Base-by-base conservation (phyloP, 2,329 filamentous ascomycete species). In the Aspergillus quadricinctus region DNA sequence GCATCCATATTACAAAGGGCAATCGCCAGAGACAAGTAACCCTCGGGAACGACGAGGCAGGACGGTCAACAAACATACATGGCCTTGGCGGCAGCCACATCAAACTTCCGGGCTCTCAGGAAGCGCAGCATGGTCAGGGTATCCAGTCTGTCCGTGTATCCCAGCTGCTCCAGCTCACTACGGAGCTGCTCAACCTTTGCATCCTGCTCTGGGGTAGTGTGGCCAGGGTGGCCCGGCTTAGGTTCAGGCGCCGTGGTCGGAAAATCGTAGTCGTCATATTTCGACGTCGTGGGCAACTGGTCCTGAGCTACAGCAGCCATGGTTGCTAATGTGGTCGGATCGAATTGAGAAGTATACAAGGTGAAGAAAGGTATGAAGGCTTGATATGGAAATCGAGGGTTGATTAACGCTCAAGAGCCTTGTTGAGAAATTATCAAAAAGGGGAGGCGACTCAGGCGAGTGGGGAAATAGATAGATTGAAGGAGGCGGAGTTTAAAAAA, bases 191-290 rank as follows among this genome's bases (percentile, higher is more conserved):
- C 79, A 49, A 97, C 88, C 78, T 93, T 88, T 53, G 91, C 92
- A 83, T 96, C 89, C 80, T 97, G 92, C 75, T 89, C 84, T 56
- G 85, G 81, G 54, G 88, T 94, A 68, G 95, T 88, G 76, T 95
- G 85, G 72, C 94, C 94, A 60, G 93, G 88, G 75, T 97, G 92
- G 63, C 94, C 94, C 67, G 81, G 79, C 71, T 87, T 84, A 49
- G 82, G 74, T 65, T 85, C 84, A 54, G 89, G 84, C 49, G 90
- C 85, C 61, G 84, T 88, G 62, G 87, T 90, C 61, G 94, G 94
- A 80, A 85, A 97, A 77, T 97, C 92, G 77, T 94, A 97, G 80
- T 95, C 76, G 79, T 97, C 94, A 81, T 97, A 96, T 80, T 96
- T 97, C 74, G 90, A 83, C 77, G 96, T 87, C 68, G 91, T 77